phyloP scores from a whole-genome alignment of 2,329 filamentous ascomycete genomes.

The Pseudogymnoascus sp. region DNA sequence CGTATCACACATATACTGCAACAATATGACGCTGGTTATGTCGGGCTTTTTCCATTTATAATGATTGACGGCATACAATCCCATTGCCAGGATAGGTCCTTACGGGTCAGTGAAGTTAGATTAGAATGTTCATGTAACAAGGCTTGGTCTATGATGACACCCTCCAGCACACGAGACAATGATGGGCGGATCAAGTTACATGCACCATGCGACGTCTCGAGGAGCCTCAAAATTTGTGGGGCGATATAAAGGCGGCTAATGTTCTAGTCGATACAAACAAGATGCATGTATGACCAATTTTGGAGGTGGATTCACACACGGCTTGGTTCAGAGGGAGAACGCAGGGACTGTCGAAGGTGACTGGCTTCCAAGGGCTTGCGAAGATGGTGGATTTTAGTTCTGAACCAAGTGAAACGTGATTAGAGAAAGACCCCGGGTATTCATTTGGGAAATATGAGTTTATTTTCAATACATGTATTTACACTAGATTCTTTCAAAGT shows the following conservation, averaged over 20 bases:
- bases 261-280: constrained; percentile 19
- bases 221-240: constrained; percentile 17
- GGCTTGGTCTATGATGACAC: too few relatives aligned
- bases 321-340: constrained; percentile 19
- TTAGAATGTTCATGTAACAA: neutral
- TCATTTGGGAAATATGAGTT: too few relatives aligned
- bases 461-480: neutral
- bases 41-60: too few relatives aligned
- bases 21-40: too few relatives aligned
- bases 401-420: neutral
- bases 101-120: neutral
- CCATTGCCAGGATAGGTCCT: neutral
- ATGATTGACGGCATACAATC: too few relatives aligned
- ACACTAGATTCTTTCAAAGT: neutral
- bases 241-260: constrained; percentile 22
- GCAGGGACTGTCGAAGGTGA: constrained; percentile 21
- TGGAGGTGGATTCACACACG: constrained; percentile 20
- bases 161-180: too few relatives aligned
- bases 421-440: neutral
- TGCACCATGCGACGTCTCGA: too few relatives aligned
- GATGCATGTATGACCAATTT: constrained; percentile 24
- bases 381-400: constrained; percentile 12
- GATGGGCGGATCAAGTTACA: too few relatives aligned
- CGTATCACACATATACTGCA: too few relatives aligned
- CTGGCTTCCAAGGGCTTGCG: constrained; percentile 19